Evolutionary conservation across 225 moss, liverwort and hornwort genomes (phyloP), one percentile per base, ranked within the genome.

Genomic region (Polytrichum formosum): DNA sequence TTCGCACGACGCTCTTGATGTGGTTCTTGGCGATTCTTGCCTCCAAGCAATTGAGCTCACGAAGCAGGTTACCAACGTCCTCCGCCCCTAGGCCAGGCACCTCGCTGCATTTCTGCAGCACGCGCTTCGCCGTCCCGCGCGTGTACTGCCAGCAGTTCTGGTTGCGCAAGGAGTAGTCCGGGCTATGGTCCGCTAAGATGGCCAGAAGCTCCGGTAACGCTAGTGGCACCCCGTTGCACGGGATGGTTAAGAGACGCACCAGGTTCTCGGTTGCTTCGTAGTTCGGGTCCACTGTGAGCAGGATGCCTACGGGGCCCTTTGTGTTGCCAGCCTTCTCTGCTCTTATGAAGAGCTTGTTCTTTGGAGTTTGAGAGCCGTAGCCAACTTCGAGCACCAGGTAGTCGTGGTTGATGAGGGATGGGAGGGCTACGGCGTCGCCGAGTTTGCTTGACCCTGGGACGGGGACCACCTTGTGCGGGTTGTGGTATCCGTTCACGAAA

Each of bases 91-190:
- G 4, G 30, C 28, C 70, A 37, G 37, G 28, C 33, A 63, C 20
- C 80, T 76, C 64, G 66, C 71, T 79, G 54, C 85, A 85, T 18
- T 55, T 66, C 21, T 56, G 69, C 29, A 85, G 54, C 72, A 85
- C 19, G 63, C 79, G 63, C 7, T 69, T 66, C 5, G 82, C 82
- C 25, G 74, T 79, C 55, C 67, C 53, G 9, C 85, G 66, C 1
- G 82, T 77, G 53, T 85, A 85, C 67, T 85, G 79, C 85, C 85
- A 85, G 20, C 85, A 85, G 18, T 85, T 85, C 54, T 82, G 85
- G 4, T 82, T 77, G 5, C 85, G 53, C 69, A 85, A 5, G 5
- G 85, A 79, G 64, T 82, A 85, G 0, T 79, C 72, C 0, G 79
- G 82, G 72, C 19, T 79, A 46, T 82, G 79, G 8, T 82, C 75